phyloP scores from a whole-genome alignment of 371 early-diverging fungal species.

The Lichtheimia ramosa region DNA sequence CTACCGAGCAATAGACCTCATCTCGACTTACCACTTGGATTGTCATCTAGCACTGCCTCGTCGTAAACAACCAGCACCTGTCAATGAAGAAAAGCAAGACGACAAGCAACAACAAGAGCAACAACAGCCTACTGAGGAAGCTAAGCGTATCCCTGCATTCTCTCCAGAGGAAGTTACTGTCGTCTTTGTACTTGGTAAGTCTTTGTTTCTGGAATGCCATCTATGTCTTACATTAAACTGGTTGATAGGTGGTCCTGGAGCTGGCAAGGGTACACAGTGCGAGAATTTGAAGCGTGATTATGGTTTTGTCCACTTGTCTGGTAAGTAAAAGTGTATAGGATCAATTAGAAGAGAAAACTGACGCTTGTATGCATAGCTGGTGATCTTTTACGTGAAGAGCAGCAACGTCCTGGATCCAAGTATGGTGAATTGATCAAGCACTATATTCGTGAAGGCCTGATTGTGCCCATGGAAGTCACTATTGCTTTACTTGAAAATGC shows the following conservation, averaged over 20 bases:
- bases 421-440: slow-evolving; percentile 88
- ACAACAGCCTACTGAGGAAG: background rate
- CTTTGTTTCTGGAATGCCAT: background rate
- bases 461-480: slow-evolving; percentile 95
- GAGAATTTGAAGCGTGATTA: slow-evolving; percentile 84
- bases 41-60: background rate
- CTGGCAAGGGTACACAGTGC: slow-evolving; percentile 96
- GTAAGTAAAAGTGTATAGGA: background rate
- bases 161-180: slow-evolving; percentile 56
- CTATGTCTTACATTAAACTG: too few species aligned
- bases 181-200: slow-evolving; percentile 73
- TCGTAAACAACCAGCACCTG: slow-evolving; percentile 9
- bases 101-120: background rate
- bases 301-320: slow-evolving; percentile 91
- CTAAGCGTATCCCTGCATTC: slow-evolving; percentile 9
- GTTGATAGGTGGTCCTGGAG: slow-evolving; percentile 76
- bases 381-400: slow-evolving; percentile 93
- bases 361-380: slow-evolving; percentile 62
- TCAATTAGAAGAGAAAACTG: background rate
- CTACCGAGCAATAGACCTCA: background rate
- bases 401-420: slow-evolving; percentile 78
- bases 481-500: slow-evolving; percentile 86
- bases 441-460: slow-evolving; percentile 91
- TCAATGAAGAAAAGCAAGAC: background rate
- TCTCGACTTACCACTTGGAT: too few species aligned